Evolutionary conservation across 176 grass and related monocot species (phyloP), one percentile per base, ranked within the genome.

Genomic region (Neostapfia colusana): DNA sequence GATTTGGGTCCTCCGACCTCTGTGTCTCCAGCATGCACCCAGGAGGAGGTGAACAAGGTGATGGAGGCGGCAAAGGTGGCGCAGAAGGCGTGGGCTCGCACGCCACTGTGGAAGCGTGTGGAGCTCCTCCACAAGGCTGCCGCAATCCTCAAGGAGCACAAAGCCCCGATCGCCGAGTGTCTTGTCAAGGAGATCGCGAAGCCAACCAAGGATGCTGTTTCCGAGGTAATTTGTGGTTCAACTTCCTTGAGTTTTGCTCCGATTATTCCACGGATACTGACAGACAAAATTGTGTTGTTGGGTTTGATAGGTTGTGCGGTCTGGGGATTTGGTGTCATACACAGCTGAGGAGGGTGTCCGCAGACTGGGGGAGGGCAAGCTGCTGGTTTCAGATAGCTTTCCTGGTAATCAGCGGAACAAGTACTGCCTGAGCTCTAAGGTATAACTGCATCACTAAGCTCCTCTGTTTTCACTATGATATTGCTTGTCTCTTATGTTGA

Each of bases 11-110:
- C 26, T n/a, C n/a, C n/a, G n/a, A n/a, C n/a, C n/a, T 80, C 38
- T 65, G 12, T 74, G 0, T 71, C 25, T 73, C 14, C 81, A 98
- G 95, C 95, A 82, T 98, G 95, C 51, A 95, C 95, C 14, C 95
- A 98, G 79, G 95, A 92, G 83, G 95, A 98, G 80, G 95, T 98
- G 59, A 98, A 98, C 87, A 98, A 92, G 81, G 95, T 88, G 36
- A 98, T 98, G 89, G 95, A 98, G 17, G 53, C 64, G 0, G 89
- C 95, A 5, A 98, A 98, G 85, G 85, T 75, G 41, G 91, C 87
- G 0, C 95, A 98, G 69, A 98, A 92, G 83, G 63, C 56, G 1
- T 98, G 95, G 91, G 87, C 95, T 0, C 79, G 89, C 57, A 98
- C 87, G 1, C 95, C 95, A 0, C 85, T 98, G 13, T 98, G 95